Conservation (phyloP, 2,329 filamentous ascomycete species). For the Sporothrix mexicana region DNA sequence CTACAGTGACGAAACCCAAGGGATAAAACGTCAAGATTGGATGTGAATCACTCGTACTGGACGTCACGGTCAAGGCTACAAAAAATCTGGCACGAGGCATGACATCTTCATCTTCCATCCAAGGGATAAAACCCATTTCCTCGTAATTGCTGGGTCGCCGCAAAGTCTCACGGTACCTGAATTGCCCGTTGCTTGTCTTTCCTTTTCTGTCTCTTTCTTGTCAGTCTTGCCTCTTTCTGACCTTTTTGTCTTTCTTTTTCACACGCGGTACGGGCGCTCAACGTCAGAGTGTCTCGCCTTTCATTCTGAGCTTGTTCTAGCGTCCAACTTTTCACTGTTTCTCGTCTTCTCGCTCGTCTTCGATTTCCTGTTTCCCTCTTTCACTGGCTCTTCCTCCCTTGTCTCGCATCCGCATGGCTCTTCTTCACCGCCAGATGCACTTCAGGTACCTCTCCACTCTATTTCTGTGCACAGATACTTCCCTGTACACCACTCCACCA, state of each 20-base stretch:
- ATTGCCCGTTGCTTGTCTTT: conserved; percentile 3
- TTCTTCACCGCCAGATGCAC: conserved; percentile 32
- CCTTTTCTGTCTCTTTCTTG: neutral
- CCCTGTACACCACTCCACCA: neutral
- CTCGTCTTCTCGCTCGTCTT: neutral
- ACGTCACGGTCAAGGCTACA: too few relatives aligned
- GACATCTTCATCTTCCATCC: neutral
- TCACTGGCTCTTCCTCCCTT: conserved; percentile 14
- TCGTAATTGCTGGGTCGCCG: conserved; percentile 4
- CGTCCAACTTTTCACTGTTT: neutral
- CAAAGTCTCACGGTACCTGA: conserved; percentile 17
- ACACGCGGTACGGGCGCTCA: neutral
- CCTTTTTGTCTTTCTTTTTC: neutral
- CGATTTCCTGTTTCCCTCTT: neutral
- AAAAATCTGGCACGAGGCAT: neutral
- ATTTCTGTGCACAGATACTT: neutral
- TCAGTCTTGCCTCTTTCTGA: too few relatives aligned
- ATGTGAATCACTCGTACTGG: neutral
- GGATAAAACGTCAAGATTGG: neutral
- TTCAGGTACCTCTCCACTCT: neutral
- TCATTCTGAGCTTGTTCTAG: conserved; percentile 18
- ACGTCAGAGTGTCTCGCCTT: conserved; percentile 22
- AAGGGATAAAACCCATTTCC: neutral
- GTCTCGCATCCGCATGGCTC: conserved; percentile 33
- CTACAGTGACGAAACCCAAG: conserved; percentile 31